A percentile compares a stretch with the other conserved stretches of the same genome.
These are phyloP conservation scores for Fragosphaeria purpurea DNA, from an alignment of 2,329 filamentous ascomycete species.

Conservation along the genomic window DNA sequence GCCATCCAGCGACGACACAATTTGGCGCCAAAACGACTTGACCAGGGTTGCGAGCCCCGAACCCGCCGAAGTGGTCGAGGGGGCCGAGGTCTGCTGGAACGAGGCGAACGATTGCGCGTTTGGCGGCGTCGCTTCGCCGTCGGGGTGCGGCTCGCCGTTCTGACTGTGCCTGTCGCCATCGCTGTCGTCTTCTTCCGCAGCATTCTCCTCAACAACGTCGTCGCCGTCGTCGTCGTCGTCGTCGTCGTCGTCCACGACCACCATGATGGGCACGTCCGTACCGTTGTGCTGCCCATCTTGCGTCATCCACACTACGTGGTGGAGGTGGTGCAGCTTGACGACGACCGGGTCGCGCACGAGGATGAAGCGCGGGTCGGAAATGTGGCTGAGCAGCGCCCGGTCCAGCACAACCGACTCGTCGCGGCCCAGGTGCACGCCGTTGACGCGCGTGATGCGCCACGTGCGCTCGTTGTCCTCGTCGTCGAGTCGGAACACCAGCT, in stretches of 20 bases:
- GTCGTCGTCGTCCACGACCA: slow-evolving; percentile 8
- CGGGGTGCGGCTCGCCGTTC: too few species aligned
- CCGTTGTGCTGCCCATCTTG: slow-evolving; percentile 30
- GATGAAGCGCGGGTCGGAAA: slow-evolving; percentile 76
- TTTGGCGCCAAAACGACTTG: slow-evolving; percentile 35
- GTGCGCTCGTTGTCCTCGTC: slow-evolving; percentile 33
- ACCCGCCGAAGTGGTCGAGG: not conserved
- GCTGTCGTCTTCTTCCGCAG: not conserved
- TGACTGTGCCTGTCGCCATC: not conserved
- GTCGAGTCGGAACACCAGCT: slow-evolving; percentile 59
- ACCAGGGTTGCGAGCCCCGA: slow-evolving; percentile 31
- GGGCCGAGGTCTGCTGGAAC: not conserved
- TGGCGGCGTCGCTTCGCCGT: too few species aligned
- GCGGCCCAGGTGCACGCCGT: slow-evolving; percentile 69
- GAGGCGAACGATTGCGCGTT: too few species aligned
- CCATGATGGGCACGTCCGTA: slow-evolving; percentile 4
- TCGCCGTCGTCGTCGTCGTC: slow-evolving; percentile 8
- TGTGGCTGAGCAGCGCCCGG: slow-evolving; percentile 63
- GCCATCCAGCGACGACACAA: slow-evolving; percentile 32
- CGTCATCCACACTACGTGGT: slow-evolving; percentile 66
- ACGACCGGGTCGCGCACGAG: slow-evolving; percentile 56
- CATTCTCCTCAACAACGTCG: not conserved
- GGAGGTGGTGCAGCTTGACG: slow-evolving; percentile 25
- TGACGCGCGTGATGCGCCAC: slow-evolving; percentile 71
- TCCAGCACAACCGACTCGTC: slow-evolving; percentile 81